Evolutionary conservation across 2,329 filamentous ascomycete species (phyloP).

Genomic region (Microdochium bolleyi): DNA sequence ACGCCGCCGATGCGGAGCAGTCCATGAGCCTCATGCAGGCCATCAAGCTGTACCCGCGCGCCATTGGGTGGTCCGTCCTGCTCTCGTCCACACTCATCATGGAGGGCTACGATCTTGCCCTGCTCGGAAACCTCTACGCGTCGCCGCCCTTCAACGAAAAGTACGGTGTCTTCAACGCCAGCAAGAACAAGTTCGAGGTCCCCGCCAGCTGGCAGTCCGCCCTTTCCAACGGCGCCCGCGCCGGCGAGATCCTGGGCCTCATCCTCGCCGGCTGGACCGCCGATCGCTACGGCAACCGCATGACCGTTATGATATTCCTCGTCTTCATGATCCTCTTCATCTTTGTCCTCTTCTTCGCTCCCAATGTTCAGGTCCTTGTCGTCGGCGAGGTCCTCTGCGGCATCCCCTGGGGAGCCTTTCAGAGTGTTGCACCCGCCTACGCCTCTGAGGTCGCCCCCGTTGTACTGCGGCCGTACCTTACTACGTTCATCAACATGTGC

Average conservation of each 20-base stretch:
- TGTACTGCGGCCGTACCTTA: constrained; percentile 42
- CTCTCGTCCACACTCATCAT: constrained; percentile 38
- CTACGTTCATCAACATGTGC: constrained; percentile 48
- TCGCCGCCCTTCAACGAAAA: constrained; percentile 34
- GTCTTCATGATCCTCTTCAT: constrained; percentile 39
- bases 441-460: constrained; percentile 43
- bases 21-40: constrained; percentile 30
- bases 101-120: constrained; percentile 43
- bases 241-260: constrained; percentile 47
- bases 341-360: constrained; percentile 45
- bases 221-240: constrained; percentile 42
- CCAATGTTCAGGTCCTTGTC: constrained; percentile 35
- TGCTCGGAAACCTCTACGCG: constrained; percentile 40
- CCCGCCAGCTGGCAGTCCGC: constrained; percentile 50
- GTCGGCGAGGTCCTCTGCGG: constrained; percentile 40
- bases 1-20: constrained; percentile 30
- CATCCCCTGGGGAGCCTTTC: constrained; percentile 45
- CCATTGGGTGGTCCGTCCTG: constrained; percentile 37
- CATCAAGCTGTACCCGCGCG: constrained; percentile 34
- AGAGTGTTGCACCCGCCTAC: constrained; percentile 43
- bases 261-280: constrained; percentile 43
- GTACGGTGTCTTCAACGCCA: constrained; percentile 29
- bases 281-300: constrained; percentile 41
- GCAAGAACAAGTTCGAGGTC: constrained; percentile 33
- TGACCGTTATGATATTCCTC: constrained; percentile 39